Evolutionary conservation across 2,329 filamentous ascomycete species (phyloP).

Genomic region (Periglandula ipomoeae): DNA sequence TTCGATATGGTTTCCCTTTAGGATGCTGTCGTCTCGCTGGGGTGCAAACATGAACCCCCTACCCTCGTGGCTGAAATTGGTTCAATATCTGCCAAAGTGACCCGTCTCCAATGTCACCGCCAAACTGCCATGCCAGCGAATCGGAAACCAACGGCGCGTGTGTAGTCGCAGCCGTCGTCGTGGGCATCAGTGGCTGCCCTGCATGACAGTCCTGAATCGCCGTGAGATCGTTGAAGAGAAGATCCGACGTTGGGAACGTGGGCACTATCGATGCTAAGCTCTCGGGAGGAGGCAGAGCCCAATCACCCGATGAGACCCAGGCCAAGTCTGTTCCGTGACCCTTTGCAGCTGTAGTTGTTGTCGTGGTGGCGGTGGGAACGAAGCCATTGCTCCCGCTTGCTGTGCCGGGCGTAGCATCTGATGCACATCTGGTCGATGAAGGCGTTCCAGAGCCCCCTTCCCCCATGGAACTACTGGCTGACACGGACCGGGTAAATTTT

Average conservation of each 20-base stretch:
- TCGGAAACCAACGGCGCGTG: neutral
- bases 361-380: neutral
- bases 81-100: slow-evolving; percentile 50
- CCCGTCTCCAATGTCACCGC: slow-evolving; percentile 44
- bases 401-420: neutral
- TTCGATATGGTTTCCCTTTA: too few relatives aligned
- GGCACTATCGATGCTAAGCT: slow-evolving; percentile 43
- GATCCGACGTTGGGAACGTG: slow-evolving; percentile 47
- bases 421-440: slow-evolving; percentile 2
- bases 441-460: slow-evolving; percentile 12
- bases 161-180: neutral
- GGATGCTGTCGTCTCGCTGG: too few relatives aligned
- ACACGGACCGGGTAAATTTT: slow-evolving; percentile 41
- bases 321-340: neutral
- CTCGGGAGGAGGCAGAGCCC: slow-evolving; percentile 33
- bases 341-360: neutral
- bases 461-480: slow-evolving; percentile 11
- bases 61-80: slow-evolving; percentile 26
- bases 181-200: too few relatives aligned
- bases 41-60: neutral
- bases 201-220: slow-evolving; percentile 26
- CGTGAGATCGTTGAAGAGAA: slow-evolving; percentile 47
- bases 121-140: slow-evolving; percentile 37
- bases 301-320: slow-evolving; percentile 17
- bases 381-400: neutral